A percentile compares a stretch with the other conserved stretches of the same genome.
Evolutionary conservation across 1,284 basidiomycete species (phyloP).

Genomic region (Retiboletus flavoniger): DNA sequence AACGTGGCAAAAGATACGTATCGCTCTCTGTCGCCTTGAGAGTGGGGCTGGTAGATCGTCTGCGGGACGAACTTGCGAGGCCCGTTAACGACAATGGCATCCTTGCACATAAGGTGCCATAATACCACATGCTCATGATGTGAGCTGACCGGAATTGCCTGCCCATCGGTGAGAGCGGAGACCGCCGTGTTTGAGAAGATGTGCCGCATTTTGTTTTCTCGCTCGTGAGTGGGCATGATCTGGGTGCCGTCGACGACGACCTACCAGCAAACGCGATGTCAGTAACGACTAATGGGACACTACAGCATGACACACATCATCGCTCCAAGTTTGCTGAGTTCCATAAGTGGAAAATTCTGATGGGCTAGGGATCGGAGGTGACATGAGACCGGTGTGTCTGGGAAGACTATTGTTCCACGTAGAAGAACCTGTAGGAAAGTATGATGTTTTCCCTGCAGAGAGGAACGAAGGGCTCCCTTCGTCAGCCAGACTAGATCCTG

Average conservation of each 20-base stretch:
- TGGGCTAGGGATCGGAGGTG: background rate
- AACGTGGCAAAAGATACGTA: slow-evolving; percentile 68
- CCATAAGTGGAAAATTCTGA: background rate
- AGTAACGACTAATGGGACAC: background rate
- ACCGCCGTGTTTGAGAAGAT: background rate
- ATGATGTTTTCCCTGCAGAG: background rate
- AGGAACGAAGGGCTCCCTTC: background rate
- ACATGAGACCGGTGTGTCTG: too few species aligned
- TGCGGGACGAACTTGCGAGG: slow-evolving; percentile 56
- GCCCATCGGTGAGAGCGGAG: background rate
- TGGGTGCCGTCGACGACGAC: background rate
- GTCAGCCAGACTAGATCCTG: background rate
- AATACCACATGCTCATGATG: background rate
- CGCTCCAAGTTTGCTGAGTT: background rate
- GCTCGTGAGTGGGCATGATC: background rate
- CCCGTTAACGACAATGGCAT: slow-evolving; percentile 23
- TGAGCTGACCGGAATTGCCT: background rate
- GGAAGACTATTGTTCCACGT: background rate
- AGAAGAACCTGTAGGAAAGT: background rate
- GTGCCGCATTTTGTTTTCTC: background rate
- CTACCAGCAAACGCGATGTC: background rate
- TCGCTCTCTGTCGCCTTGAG: slow-evolving; percentile 61
- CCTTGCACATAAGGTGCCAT: background rate
- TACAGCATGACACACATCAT: slow-evolving; percentile 5
- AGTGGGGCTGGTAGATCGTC: slow-evolving; percentile 63